Base-by-base conservation (phyloP, 2,329 filamentous ascomycete genomes). In the Cercospora nicotianae region DNA sequence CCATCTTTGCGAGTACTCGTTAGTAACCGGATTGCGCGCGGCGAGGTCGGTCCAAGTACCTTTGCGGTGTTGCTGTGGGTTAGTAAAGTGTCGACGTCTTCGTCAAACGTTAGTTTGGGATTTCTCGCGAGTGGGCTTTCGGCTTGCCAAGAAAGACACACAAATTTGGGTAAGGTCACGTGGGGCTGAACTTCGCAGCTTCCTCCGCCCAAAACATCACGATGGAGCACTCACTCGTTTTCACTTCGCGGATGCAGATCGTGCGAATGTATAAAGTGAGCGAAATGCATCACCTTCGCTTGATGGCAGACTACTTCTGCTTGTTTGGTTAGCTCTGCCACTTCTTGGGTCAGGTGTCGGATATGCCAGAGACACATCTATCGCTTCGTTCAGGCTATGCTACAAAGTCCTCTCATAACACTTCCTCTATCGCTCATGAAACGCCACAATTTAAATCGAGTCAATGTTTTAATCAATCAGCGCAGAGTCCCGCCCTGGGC, bases 1-100 rank as follows among this genome's bases (percentile, higher is more conserved):
- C 93, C 95, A 98, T 98, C 94, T 94, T 75, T 53, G 48, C 61
- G 33, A 36, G 31, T 13, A 57, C 45, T 26, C 10, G 61, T 64
- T 26, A 64, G 61, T 64, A 64, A 39, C 33, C 48, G 30, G 51
- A 5, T 30, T 39, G 48, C 18, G 20, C 33, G 28, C 61, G 30
- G 30, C 26, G 20, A 7, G 16, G n/a, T 64, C 61, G 61, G 48
- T 64, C 48, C 18, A 26, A 9, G 31, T 64, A 64, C 61, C 61
- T 64, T 64, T 58, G 61, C 61, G 61, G 61, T 64, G 48, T 64
- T 64, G 48, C 61, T 64, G 61, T 64, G 61, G 48, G 45, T 55
- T 53, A 55, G 48, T 42, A 57, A 42, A 28, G 45, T 64, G 61
- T 64, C 61, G 61, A 64, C 61, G 61, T 26, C 48, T 39, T 64